Percentiles rank a stretch among this genome's conserved stretches.
Conservation (phyloP, 495 filamentous ascomycete species). For the Alectoria sarmentosa region DNA sequence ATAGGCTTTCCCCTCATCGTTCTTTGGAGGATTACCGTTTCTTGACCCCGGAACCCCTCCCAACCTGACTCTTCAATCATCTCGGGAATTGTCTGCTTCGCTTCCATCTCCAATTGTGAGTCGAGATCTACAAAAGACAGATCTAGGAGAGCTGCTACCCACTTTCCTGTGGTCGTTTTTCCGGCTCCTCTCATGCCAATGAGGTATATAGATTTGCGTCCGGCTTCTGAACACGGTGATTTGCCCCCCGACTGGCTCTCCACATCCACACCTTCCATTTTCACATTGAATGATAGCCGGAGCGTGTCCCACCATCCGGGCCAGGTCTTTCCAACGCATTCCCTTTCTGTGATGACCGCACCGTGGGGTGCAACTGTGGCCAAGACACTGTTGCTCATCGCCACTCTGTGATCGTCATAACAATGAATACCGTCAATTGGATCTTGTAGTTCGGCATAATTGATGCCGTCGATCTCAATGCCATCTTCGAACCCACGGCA, state of each 20-base stretch:
- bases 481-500: slow-evolving; percentile 89
- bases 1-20: slow-evolving; percentile 65
- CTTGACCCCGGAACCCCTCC: slow-evolving; percentile 80
- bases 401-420: slow-evolving; percentile 97
- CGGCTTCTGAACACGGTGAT: slow-evolving; percentile 32
- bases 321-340: slow-evolving; percentile 98
- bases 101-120: slow-evolving; percentile 65
- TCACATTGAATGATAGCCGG: slow-evolving; percentile 63
- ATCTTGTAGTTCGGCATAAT: slow-evolving; percentile 50
- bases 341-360: slow-evolving; percentile 75
- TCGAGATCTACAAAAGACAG: slow-evolving; percentile 84
- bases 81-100: slow-evolving; percentile 72
- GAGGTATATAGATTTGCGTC: slow-evolving; percentile 70
- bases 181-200: slow-evolving; percentile 98
- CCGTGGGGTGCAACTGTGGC: slow-evolving; percentile 65
- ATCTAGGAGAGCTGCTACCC: slow-evolving; percentile 67
- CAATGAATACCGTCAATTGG: slow-evolving; percentile 71
- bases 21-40: slow-evolving; percentile 65
- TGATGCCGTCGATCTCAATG: slow-evolving; percentile 72
- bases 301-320: slow-evolving; percentile 97
- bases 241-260: slow-evolving; percentile 33
- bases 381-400: slow-evolving; percentile 97
- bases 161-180: slow-evolving; percentile 87
- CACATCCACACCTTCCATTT: slow-evolving; percentile 65
- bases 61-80: slow-evolving; percentile 75